Conservation (phyloP, 2,329 filamentous ascomycete genomes). For the Ophiostoma sp. region DNA sequence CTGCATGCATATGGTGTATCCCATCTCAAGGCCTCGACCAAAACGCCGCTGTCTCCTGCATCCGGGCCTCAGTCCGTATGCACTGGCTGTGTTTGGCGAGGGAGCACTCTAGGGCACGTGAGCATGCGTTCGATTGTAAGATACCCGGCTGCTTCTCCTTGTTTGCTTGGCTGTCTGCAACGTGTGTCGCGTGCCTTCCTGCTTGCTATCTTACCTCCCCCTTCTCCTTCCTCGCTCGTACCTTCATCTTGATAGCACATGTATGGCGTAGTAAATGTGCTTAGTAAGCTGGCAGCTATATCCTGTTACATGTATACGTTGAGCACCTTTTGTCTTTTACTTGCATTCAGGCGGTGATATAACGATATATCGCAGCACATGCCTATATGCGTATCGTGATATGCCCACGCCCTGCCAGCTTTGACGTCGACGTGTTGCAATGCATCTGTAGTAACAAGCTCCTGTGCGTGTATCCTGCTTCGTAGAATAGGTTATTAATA, state of each 20-base stretch:
- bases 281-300: too few species aligned
- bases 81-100: background rate
- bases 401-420: background rate
- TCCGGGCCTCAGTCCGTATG: background rate
- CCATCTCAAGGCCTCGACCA: background rate
- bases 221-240: too few species aligned
- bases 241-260: too few species aligned
- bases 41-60: background rate
- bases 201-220: too few species aligned
- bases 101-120: background rate
- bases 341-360: conserved; percentile 3
- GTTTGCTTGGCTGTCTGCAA: too few species aligned
- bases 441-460: background rate
- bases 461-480: too few species aligned
- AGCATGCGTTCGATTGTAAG: too few species aligned
- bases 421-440: background rate
- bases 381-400: background rate
- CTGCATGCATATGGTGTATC: conserved; percentile 7
- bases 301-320: background rate
- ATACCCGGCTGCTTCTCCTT: too few species aligned
- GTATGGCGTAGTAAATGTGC: too few species aligned
- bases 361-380: background rate
- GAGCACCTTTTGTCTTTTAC: background rate
- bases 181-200: too few species aligned
- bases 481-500: too few species aligned